Percentiles rank a stretch among this genome's conserved stretches.
Evolutionary conservation across 176 grass and related monocot genomes (phyloP).

Genomic region (Pharus latifolius): DNA sequence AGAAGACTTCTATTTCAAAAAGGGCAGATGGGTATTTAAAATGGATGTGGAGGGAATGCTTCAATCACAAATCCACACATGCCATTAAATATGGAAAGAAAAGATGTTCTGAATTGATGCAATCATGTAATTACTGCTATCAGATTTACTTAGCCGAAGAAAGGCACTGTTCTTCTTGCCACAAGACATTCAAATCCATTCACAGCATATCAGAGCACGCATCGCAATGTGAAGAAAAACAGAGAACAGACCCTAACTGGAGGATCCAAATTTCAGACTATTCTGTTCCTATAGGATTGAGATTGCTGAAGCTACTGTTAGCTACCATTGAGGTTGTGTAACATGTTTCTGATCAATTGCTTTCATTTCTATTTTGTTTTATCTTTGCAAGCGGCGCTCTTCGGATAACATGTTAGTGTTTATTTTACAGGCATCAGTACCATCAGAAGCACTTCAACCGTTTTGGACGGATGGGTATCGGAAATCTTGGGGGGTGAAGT

Average conservation of each 20-base stretch:
- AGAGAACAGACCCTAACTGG: slow-evolving; percentile 46
- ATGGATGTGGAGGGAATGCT: slow-evolving; percentile 82
- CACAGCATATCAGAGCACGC: slow-evolving; percentile 55
- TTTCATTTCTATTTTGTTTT: slow-evolving; percentile 19
- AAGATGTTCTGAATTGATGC: slow-evolving; percentile 47
- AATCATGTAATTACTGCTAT: slow-evolving; percentile 57
- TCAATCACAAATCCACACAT: slow-evolving; percentile 20
- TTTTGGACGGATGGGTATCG: slow-evolving; percentile 73
- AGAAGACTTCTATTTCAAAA: slow-evolving; percentile 55
- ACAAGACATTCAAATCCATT: slow-evolving; percentile 67
- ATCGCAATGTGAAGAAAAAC: slow-evolving; percentile 57
- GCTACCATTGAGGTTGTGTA: slow-evolving; percentile 60
- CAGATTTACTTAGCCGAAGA: slow-evolving; percentile 66
- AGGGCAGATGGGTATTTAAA: slow-evolving; percentile 55
- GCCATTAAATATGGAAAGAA: slow-evolving; percentile 64
- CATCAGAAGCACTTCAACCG: slow-evolving; percentile 56
- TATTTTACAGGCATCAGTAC: slow-evolving; percentile 61
- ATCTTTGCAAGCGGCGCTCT: slow-evolving; percentile 2
- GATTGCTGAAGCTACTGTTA: slow-evolving; percentile 63
- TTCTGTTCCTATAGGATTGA: slow-evolving; percentile 53
- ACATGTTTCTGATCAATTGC: neutral
- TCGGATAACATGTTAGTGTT: slow-evolving; percentile 10
- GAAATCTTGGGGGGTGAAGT: slow-evolving; percentile 81
- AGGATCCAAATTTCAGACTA: slow-evolving; percentile 41
- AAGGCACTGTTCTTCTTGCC: slow-evolving; percentile 72